Percentiles rank a stretch among this genome's conserved stretches.
phyloP scores from a whole-genome alignment of 2,329 filamentous ascomycete genomes.

The Hypoxylon sp. region DNA sequence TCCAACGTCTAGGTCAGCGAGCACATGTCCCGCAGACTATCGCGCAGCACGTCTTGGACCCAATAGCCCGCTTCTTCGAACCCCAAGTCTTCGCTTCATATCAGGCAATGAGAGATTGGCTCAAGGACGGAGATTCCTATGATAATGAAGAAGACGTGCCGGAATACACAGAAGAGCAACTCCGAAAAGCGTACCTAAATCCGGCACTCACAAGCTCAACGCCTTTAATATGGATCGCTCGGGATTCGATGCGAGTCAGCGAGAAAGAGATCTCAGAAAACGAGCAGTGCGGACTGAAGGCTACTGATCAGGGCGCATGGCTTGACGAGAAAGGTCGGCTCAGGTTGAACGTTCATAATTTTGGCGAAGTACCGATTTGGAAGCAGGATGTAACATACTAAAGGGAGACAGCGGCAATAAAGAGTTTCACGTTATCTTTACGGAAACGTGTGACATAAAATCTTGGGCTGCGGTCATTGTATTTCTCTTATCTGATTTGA shows the following conservation, averaged over 20 bases:
- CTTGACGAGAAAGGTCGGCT: conserved; percentile 67
- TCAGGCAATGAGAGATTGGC: conserved; percentile 47
- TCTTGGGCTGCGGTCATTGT: too few relatives aligned
- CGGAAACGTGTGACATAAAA: too few relatives aligned
- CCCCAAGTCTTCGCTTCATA: conserved; percentile 48
- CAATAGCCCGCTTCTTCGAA: conserved; percentile 48
- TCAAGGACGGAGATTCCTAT: conserved; percentile 40
- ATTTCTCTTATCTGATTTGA: too few relatives aligned
- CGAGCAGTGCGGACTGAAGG: conserved; percentile 70
- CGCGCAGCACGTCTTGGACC: conserved; percentile 42
- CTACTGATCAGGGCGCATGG: conserved; percentile 71
- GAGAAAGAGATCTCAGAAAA: conserved; percentile 71
- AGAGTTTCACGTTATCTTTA: too few relatives aligned
- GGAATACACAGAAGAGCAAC: conserved; percentile 48
- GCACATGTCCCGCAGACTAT: conserved; percentile 40
- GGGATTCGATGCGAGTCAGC: conserved; percentile 70
- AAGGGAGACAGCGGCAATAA: too few relatives aligned
- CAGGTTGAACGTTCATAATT: conserved; percentile 43
- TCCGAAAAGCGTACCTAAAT: conserved; percentile 49
- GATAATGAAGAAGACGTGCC: conserved; percentile 37
- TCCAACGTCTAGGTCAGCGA: conserved; percentile 44
- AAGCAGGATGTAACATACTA: conserved; percentile 44
- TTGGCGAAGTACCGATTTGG: conserved; percentile 49
- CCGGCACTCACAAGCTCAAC: conserved; percentile 56
- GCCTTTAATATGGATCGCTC: conserved; percentile 75